Evolutionary conservation across 495 filamentous ascomycete species (phyloP).

Genomic region (Aspergillus wentii): DNA sequence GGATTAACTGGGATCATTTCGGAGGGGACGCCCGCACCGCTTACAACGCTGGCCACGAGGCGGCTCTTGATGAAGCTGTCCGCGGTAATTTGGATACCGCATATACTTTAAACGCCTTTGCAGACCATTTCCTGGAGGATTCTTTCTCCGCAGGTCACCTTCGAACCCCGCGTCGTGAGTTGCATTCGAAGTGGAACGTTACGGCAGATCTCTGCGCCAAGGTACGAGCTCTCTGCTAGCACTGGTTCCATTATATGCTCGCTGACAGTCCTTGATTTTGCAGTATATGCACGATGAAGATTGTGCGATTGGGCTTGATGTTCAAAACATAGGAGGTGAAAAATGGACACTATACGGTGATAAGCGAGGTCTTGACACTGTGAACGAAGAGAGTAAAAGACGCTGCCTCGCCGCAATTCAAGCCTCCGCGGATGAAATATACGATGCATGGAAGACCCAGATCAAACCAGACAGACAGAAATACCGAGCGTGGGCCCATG

Average conservation of each 20-base stretch:
- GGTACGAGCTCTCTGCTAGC: too few species aligned
- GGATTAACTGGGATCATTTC: constrained; percentile 16
- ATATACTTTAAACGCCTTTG: constrained; percentile 20
- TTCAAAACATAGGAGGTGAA: constrained; percentile 1
- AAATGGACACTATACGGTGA: constrained; percentile 12
- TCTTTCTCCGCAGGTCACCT: constrained; percentile 15
- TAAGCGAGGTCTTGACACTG: constrained; percentile 6
- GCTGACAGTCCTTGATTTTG: too few species aligned
- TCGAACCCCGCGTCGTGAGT: constrained; percentile 10
- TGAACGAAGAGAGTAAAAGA: constrained; percentile 3
- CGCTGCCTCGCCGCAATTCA: constrained; percentile 5
- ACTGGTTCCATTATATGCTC: too few species aligned
- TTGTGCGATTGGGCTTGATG: constrained; percentile 9
- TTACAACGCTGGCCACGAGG: constrained; percentile 14
- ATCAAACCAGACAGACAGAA: too few species aligned
- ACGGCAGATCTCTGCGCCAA: too few species aligned
- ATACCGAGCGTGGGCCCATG: background rate
- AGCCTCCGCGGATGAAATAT: constrained; percentile 12
- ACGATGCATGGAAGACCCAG: constrained; percentile 1
- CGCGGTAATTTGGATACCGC: constrained; percentile 5
- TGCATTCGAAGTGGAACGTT: too few species aligned
- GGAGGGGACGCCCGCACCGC: constrained; percentile 13
- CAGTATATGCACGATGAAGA: constrained; percentile 19
- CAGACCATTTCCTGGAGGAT: constrained; percentile 19
- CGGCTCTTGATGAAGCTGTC: constrained; percentile 8